These are phyloP conservation scores for Ascochyta clinopodiicola DNA, from an alignment of 2,329 filamentous ascomycete species.

Conservation along the genomic window DNA sequence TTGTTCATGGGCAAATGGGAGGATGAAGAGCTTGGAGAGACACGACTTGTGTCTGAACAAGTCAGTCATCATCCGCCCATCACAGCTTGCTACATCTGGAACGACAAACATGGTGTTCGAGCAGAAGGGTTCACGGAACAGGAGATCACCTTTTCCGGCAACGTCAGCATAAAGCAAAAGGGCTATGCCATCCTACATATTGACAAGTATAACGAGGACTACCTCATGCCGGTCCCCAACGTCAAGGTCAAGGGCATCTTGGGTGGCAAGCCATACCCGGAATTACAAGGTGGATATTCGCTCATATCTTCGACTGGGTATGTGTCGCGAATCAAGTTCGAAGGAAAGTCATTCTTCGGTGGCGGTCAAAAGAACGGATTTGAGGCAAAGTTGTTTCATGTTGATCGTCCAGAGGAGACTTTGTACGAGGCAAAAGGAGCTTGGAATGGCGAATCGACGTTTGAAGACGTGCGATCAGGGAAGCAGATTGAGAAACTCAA, in stretches of 20 bases:
- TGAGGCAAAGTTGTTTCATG: slow-evolving; percentile 47
- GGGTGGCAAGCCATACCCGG: slow-evolving; percentile 53
- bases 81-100: slow-evolving; percentile 57
- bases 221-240: slow-evolving; percentile 54
- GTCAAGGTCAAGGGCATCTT: slow-evolving; percentile 56
- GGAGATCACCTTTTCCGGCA: slow-evolving; percentile 55
- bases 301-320: slow-evolving; percentile 53
- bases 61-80: slow-evolving; percentile 56
- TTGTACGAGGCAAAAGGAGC: slow-evolving; percentile 51
- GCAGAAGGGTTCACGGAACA: slow-evolving; percentile 56
- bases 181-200: slow-evolving; percentile 55
- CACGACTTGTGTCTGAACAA: slow-evolving; percentile 53
- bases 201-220: slow-evolving; percentile 54
- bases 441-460: slow-evolving; percentile 51
- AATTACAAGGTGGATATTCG: slow-evolving; percentile 51
- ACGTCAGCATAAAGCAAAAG: slow-evolving; percentile 55
- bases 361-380: slow-evolving; percentile 53
- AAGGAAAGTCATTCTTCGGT: slow-evolving; percentile 51
- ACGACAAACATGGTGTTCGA: slow-evolving; percentile 51
- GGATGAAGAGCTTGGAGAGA: slow-evolving; percentile 47
- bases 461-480: slow-evolving; percentile 44
- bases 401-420: slow-evolving; percentile 38
- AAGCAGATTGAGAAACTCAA: slow-evolving; percentile 49
- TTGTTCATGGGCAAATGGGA: slow-evolving; percentile 51
- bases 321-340: slow-evolving; percentile 53